phyloP scores from a whole-genome alignment of 306 rosid species.

The Dryas octopetala region DNA sequence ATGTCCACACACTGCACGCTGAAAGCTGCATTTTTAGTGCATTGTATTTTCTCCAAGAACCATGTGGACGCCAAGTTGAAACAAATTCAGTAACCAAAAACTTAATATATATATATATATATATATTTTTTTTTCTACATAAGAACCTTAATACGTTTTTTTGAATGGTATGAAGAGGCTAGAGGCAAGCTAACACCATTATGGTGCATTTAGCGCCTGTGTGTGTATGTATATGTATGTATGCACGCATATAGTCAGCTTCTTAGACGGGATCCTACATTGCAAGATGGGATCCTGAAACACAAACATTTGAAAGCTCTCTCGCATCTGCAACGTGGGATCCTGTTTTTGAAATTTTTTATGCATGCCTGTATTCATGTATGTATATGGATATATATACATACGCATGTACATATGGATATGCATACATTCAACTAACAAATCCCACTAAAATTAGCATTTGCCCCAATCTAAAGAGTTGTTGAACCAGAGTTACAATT shows the following conservation, averaged over 20 bases:
- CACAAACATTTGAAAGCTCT: no score
- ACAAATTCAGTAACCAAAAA: background rate
- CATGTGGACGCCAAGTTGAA: background rate
- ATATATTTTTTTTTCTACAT: no score
- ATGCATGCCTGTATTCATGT: no score
- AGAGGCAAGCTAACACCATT: background rate
- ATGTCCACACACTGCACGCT: constrained; percentile 8
- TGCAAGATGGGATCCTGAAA: no score
- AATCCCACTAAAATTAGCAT: background rate
- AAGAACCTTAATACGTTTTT: background rate
- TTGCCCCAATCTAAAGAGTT: background rate
- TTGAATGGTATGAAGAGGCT: background rate
- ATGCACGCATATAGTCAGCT: background rate
- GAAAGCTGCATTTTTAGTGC: background rate
- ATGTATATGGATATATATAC: no score
- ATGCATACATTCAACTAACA: background rate
- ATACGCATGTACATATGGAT: background rate
- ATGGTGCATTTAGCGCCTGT: background rate
- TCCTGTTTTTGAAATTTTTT: no score
- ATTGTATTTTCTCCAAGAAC: background rate
- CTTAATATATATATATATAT: background rate
- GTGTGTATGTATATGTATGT: background rate
- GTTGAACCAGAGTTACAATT: background rate
- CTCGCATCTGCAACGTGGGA: no score
- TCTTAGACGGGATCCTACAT: no score